Evolutionary conservation across 805 yeast genomes (phyloP).

Genomic region (Blastobotrys parvus): DNA sequence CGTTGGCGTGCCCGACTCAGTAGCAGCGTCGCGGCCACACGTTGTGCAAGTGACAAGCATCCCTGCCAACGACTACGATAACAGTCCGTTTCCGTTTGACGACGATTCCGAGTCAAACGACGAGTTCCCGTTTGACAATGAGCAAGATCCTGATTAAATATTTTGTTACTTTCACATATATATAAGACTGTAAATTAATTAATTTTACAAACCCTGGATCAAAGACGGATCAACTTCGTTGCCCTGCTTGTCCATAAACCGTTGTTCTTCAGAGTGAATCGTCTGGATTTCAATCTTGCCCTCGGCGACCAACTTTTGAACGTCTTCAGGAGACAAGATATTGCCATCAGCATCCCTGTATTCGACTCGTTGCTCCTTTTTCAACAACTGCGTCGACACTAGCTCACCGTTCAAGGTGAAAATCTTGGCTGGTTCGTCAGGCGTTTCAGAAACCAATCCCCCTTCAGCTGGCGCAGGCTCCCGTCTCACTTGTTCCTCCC

Average conservation of each 20-base stretch:
- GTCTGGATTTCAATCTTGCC: conserved; percentile 15
- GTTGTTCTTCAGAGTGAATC: conserved; percentile 2
- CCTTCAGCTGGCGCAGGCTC: not conserved
- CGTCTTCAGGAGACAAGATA: conserved; percentile 21
- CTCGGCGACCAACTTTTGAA: conserved; percentile 9
- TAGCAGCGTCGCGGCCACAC: too few species aligned
- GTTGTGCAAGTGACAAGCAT: too few species aligned
- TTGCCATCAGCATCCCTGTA: conserved; percentile 35
- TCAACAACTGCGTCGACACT: not conserved
- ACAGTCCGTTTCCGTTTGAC: too few species aligned
- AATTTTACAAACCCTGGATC: conserved; percentile 1
- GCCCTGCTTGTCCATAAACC: conserved; percentile 11
- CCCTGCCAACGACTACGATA: too few species aligned
- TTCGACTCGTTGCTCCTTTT: conserved; percentile 15
- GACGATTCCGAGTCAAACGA: too few species aligned
- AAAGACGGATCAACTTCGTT: not conserved
- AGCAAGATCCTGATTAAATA: not conserved
- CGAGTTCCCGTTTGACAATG: too few species aligned
- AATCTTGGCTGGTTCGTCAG: not conserved
- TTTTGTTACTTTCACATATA: too few species aligned
- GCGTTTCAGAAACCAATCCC: conserved; percentile 1
- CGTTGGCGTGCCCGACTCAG: too few species aligned
- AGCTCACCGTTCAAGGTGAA: not conserved
- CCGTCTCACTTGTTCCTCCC: not conserved
- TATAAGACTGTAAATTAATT: not conserved